Evolutionary conservation across 768 basidiomycete species (phyloP), one percentile per base, ranked within the genome.

Genomic region (Trametes maxima): DNA sequence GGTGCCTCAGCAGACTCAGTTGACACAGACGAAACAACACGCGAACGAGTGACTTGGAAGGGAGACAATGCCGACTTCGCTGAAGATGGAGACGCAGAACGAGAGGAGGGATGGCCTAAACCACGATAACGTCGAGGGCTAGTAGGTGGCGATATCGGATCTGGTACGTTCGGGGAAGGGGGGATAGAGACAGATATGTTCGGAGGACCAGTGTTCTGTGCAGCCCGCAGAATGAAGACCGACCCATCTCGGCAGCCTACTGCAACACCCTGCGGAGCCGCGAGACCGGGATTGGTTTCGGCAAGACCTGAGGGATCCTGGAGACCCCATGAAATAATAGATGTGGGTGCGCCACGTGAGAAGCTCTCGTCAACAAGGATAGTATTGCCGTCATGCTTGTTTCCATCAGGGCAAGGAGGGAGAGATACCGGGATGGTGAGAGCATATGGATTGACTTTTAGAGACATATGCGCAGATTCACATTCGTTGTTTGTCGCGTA

Each of bases 1-100:
- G 89, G 85, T 0, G 91, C 92, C 70, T 92, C 88, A 0, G 83
- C 89, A 60, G 82, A 82, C 61, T 90, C 88, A 10, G 77, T 77
- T 8, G 85, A 89, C 5, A 94, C 75, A 12, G 85, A 87, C n/a
- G 90, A 88, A 1, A 90, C 88, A 5, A 88, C 81, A 5, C 83
- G 80, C 17, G 88, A 81, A 52, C 85, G 82, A n/a, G 81, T 74
- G 12, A 86, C 73, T 39, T 77, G 77, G 69, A 88, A 86, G 4
- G 84, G 82, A 10, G 58, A 77, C 55, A 52, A 72, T 61, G 60
- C 24, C 19, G 67, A 66, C 57, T 67, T 63, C n/a, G 72, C 45
- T 3, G 76, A 75, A 1, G 80, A 75, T 7, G 78, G 77, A 2
- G 80, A 80, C 5, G 69, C 57, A 2, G 78, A 74, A 21, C 70